Evolutionary conservation across 1,139 yeast species (phyloP).

Genomic region (Hansenula lynferdii): DNA sequence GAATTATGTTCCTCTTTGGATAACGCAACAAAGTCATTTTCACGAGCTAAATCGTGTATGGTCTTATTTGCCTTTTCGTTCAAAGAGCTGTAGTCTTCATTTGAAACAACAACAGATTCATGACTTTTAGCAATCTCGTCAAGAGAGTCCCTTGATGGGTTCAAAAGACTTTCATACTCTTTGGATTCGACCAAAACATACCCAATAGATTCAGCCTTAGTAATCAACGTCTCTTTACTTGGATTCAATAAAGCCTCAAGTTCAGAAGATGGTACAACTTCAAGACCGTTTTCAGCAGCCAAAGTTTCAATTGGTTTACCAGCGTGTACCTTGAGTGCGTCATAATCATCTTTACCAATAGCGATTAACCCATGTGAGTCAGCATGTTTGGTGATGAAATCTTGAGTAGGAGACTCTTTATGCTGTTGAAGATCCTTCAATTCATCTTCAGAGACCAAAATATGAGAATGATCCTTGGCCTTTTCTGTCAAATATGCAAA

Average conservation of each 20-base stretch:
- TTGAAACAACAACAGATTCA: slow-evolving; percentile 41
- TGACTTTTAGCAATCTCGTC: slow-evolving; percentile 24
- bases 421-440: background rate
- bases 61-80: slow-evolving; percentile 14
- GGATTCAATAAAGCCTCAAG: slow-evolving; percentile 18
- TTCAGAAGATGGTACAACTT: slow-evolving; percentile 19
- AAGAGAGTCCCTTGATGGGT: slow-evolving; percentile 19
- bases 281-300: slow-evolving; percentile 6
- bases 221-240: slow-evolving; percentile 19
- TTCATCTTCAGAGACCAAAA: background rate
- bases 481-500: slow-evolving; percentile 2
- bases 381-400: slow-evolving; percentile 10
- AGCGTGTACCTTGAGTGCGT: background rate
- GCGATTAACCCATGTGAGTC: background rate
- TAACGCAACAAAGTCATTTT: slow-evolving; percentile 21
- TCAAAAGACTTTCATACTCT: slow-evolving; percentile 26
- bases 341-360: background rate
- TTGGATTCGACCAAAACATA: slow-evolving; percentile 43
- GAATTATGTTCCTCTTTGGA: slow-evolving; percentile 12
- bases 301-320: background rate
- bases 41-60: slow-evolving; percentile 24
- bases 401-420: slow-evolving; percentile 23
- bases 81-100: slow-evolving; percentile 27
- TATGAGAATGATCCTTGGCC: slow-evolving; percentile 13
- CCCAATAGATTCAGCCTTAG: slow-evolving; percentile 30